Evolutionary conservation across 2,329 filamentous ascomycete genomes (phyloP), one percentile per base, ranked within the genome.

Genomic region (Fusarium foetens): DNA sequence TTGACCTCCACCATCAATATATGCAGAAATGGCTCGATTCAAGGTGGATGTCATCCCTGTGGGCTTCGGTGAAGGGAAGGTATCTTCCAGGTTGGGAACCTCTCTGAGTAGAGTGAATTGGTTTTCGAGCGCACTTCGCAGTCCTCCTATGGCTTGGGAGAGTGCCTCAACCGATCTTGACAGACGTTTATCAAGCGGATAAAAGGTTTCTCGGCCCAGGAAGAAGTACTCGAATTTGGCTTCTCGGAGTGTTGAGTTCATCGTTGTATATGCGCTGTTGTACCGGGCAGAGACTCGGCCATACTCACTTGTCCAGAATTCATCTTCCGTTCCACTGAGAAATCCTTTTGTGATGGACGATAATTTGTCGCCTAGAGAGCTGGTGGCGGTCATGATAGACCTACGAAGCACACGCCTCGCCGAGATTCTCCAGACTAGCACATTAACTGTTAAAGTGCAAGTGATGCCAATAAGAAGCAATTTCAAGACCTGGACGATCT

Each of bases 201-300:
- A 97, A 69, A 95, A 88, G 61, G 87, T 88, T 79, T 97, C 95
- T 6, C 89, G 91, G 4, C 95, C 95, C 8, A 94, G 81, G 5
- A 95, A 84, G 77, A 93, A 97, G 78, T 97, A 93, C 80, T 98
- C 95, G 65, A 94, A 91, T 79, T 95, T 97, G 19, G 95, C 93
- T 80, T 98, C 95, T 70, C 90, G 89, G 17, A 97, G 85, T 67
- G 93, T 92, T 79, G 92, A 93, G 57, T 92, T 90, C 79, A 98
- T 90, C 39, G 89, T 86, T 19, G 87, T 85, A 76, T 94, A 91
- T 4, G 90, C 89, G 8, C 88, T 85, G 72, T 89, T 90, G 81
- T 94, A 95, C 43, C 85, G 85, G 5, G 86, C 83, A 19, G 88
- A 88, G 39, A 91, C 88, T 57, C 87, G 85, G 45, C 87, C 81